Evolutionary conservation across 2,329 filamentous ascomycete genomes (phyloP).

Genomic region (Hypoxylon sp.): DNA sequence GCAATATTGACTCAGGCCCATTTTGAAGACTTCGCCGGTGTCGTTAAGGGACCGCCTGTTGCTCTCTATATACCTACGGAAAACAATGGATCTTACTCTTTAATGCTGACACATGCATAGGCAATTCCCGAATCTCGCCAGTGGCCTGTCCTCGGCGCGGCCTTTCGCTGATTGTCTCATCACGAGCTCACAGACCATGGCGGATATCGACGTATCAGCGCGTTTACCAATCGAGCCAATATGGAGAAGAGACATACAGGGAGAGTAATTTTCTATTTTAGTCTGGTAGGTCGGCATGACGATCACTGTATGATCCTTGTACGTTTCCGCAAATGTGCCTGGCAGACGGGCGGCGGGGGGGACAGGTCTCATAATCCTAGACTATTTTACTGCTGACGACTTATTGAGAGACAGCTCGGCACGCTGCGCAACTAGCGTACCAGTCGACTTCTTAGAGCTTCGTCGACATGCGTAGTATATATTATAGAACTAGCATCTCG

Average conservation of each 20-base stretch:
- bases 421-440: neutral
- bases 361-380: constrained; percentile 2
- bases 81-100: neutral
- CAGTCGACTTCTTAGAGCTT: neutral
- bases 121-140: neutral
- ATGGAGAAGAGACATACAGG: neutral
- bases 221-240: constrained; percentile 3
- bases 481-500: neutral
- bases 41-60: neutral
- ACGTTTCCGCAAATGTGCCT: constrained; percentile 7
- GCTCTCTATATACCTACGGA: constrained; percentile 1
- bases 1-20: neutral
- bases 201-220: neutral
- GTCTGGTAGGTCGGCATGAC: constrained; percentile 6
- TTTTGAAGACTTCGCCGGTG: neutral
- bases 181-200: constrained; percentile 1
- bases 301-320: constrained; percentile 22
- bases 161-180: neutral
- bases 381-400: neutral
- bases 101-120: constrained; percentile 16
- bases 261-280: constrained; percentile 27
- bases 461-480: neutral
- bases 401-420: neutral
- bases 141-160: neutral
- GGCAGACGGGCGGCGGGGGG: constrained; percentile 13